These are phyloP conservation scores for Cladochytrium replicatum DNA, from an alignment of 192 early-diverging fungal species.

Conservation along the genomic window DNA sequence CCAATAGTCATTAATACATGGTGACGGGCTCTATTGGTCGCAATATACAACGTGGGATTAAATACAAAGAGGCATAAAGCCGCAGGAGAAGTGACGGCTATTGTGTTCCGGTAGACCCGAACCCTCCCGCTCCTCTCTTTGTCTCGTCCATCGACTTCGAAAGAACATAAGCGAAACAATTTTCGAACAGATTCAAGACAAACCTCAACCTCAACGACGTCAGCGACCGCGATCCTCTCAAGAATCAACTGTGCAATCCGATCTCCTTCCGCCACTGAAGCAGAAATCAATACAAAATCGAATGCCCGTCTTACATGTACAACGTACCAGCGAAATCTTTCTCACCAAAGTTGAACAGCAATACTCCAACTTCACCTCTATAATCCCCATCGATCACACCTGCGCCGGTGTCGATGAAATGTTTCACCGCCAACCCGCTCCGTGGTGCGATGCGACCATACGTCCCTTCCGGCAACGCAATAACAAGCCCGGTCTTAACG, in stretches of 20 bases:
- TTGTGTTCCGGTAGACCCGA: conserved; percentile 51
- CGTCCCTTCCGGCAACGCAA: conserved; percentile 73
- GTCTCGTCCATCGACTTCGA: conserved; percentile 37
- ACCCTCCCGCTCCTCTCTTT: conserved; percentile 38
- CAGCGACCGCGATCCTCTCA: conserved; percentile 72
- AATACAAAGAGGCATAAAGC: too few relatives aligned
- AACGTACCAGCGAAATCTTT: conserved; percentile 42
- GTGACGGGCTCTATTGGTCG: too few relatives aligned
- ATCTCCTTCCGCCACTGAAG: conserved; percentile 73
- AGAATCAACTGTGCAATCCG: conserved; percentile 93
- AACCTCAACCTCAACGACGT: conserved; percentile 69
- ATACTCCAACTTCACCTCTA: conserved; percentile 71
- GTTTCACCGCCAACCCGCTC: conserved; percentile 81
- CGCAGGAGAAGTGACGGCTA: too few relatives aligned
- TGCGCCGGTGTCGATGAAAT: conserved; percentile 79
- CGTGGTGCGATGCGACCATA: conserved; percentile 96
- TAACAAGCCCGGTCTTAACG: conserved; percentile 78
- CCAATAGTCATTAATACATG: too few relatives aligned
- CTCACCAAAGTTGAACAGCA: conserved; percentile 83
- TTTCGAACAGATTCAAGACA: background rate
- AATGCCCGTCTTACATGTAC: too few relatives aligned
- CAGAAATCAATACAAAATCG: background rate
- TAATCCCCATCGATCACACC: conserved; percentile 93
- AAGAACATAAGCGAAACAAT: too few relatives aligned
- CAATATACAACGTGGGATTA: too few relatives aligned